Evolutionary conservation across 495 filamentous ascomycete species (phyloP).

Genomic region (Lindgomyces ingoldianus): DNA sequence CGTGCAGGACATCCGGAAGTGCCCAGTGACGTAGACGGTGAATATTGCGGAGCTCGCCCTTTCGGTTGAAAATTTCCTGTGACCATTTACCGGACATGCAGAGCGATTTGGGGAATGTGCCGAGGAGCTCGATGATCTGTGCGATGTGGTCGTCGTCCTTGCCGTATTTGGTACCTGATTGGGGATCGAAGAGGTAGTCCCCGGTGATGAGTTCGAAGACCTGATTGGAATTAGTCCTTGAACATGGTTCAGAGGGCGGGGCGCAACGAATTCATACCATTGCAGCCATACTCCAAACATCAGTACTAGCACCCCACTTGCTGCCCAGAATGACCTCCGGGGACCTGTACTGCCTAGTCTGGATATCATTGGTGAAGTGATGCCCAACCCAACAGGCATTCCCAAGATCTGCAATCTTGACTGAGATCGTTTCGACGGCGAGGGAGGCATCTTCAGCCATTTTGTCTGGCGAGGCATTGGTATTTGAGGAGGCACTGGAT

Average conservation of each 20-base stretch:
- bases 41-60: slow-evolving; percentile 96
- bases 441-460: slow-evolving; percentile 57
- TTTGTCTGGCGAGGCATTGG: slow-evolving; percentile 49
- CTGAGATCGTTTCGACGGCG: slow-evolving; percentile 78
- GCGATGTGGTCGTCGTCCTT: slow-evolving; percentile 99
- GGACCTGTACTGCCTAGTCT: slow-evolving; percentile 95
- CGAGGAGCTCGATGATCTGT: slow-evolving; percentile 97
- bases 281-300: slow-evolving; percentile 99
- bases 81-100: slow-evolving; percentile 94
- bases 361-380: slow-evolving; percentile 99
- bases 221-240: slow-evolving; percentile 48
- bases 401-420: slow-evolving; percentile 98
- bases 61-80: slow-evolving; percentile 98
- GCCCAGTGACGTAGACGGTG: slow-evolving; percentile 97
- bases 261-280: slow-evolving; percentile 66
- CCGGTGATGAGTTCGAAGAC: slow-evolving; percentile 97
- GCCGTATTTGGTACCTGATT: slow-evolving; percentile 98
- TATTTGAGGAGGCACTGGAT: slow-evolving; percentile 47
- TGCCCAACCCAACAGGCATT: slow-evolving; percentile 99
- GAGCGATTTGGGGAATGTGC: slow-evolving; percentile 87
- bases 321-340: slow-evolving; percentile 95
- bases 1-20: slow-evolving; percentile 84
- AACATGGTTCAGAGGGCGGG: neutral
- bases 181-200: slow-evolving; percentile 98
- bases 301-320: slow-evolving; percentile 98